Evolutionary conservation across 805 yeast species (phyloP).

Genomic region (Saccharomycopsis sp.): DNA sequence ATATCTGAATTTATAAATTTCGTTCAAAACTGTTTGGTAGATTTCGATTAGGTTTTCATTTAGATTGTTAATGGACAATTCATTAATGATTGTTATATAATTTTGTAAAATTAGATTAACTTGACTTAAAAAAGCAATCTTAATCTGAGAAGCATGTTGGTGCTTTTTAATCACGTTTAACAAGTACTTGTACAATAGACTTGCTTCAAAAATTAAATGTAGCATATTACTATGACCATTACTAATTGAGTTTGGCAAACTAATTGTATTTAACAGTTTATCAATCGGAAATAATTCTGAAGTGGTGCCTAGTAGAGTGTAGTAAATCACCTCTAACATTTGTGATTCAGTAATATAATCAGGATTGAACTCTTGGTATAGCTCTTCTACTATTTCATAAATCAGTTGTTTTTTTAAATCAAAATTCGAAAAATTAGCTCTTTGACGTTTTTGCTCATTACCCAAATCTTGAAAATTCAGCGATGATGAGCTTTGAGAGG

Average conservation of each 20-base stretch:
- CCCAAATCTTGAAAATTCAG: background rate
- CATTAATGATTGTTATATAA: constrained; percentile 35
- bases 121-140: constrained; percentile 48
- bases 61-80: constrained; percentile 28
- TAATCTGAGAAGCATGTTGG: constrained; percentile 38
- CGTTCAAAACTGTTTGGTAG: constrained; percentile 33
- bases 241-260: constrained; percentile 43
- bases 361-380: constrained; percentile 27
- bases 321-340: constrained; percentile 38
- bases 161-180: constrained; percentile 24
- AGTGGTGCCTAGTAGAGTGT: constrained; percentile 51
- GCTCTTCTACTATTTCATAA: constrained; percentile 22
- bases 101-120: constrained; percentile 32
- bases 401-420: constrained; percentile 9
- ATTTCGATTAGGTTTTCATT: constrained; percentile 24
- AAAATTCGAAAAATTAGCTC: constrained; percentile 2
- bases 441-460: constrained; percentile 7
- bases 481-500: background rate
- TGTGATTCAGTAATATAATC: constrained; percentile 29
- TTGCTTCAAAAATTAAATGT: constrained; percentile 57
- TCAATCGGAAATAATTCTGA: constrained; percentile 42
- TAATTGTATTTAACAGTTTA: constrained; percentile 23
- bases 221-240: constrained; percentile 47
- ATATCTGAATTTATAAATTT: constrained; percentile 48
- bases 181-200: constrained; percentile 48